Conservation (phyloP, 805 yeast genomes). For the Yamadazyma insecticola region DNA sequence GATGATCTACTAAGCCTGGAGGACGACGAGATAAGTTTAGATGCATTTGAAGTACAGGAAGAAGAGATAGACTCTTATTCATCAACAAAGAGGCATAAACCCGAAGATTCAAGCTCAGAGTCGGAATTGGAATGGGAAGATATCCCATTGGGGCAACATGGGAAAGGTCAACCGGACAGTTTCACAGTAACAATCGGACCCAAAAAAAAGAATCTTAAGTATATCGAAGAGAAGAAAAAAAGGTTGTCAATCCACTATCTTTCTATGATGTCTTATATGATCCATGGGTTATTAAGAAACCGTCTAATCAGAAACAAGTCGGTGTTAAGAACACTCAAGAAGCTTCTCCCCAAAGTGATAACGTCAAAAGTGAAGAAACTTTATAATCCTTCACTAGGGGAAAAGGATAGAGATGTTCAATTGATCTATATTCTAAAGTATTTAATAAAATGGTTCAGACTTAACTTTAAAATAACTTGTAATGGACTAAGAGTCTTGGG, state of each 20-base stretch:
- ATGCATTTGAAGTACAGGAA: too few relatives aligned
- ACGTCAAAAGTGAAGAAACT: slow-evolving; percentile 13
- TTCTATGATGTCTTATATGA: slow-evolving; percentile 19
- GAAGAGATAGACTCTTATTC: too few relatives aligned
- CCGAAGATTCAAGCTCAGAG: too few relatives aligned
- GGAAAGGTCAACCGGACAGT: slow-evolving; percentile 1
- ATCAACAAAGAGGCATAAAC: too few relatives aligned
- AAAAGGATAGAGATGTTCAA: slow-evolving; percentile 11
- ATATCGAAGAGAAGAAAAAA: slow-evolving; percentile 6
- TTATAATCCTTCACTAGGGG: slow-evolving; percentile 9
- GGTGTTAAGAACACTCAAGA: slow-evolving; percentile 18
- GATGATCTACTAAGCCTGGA: too few relatives aligned
- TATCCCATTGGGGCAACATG: slow-evolving; percentile 1
- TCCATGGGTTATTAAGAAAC: slow-evolving; percentile 18
- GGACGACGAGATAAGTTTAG: too few relatives aligned
- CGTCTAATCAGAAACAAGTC: slow-evolving; percentile 13
- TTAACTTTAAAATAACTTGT: slow-evolving; percentile 23
- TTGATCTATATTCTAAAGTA: slow-evolving; percentile 27
- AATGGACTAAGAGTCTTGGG: slow-evolving; percentile 29
- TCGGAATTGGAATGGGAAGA: slow-evolving; percentile 6
- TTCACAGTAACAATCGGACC: neutral
- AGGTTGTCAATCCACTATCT: slow-evolving; percentile 14
- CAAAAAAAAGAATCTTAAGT: neutral
- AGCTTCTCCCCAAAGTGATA: slow-evolving; percentile 20
- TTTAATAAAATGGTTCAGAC: slow-evolving; percentile 29